Conservation (phyloP, 176 grass and related monocot species). For the Melocanna baccifera region DNA sequence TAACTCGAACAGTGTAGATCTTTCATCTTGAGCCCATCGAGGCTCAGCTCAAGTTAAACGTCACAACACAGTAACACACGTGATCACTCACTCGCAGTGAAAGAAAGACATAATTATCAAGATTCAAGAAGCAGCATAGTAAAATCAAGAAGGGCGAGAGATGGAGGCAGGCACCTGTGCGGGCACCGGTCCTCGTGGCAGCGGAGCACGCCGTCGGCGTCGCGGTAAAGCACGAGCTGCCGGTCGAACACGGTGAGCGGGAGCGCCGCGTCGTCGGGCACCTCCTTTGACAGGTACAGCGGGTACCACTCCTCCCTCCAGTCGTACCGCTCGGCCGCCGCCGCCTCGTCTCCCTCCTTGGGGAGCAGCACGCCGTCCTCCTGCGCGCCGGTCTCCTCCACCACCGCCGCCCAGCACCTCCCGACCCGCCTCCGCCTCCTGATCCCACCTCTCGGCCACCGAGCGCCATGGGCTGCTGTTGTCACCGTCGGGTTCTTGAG, state of each 20-base stretch:
- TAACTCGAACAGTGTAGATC: too few species aligned
- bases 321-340: constrained; percentile 42
- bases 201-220: constrained; percentile 57
- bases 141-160: background rate
- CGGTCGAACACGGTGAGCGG: constrained; percentile 86
- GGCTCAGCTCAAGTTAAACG: background rate
- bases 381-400: constrained; percentile 54
- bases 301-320: constrained; percentile 98
- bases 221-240: constrained; percentile 83
- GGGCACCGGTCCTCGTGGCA: constrained; percentile 92
- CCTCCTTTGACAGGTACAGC: constrained; percentile 70
- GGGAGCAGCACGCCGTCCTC: constrained; percentile 60
- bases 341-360: constrained; percentile 33
- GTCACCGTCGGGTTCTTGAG: background rate
- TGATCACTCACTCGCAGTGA: background rate
- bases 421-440: background rate
- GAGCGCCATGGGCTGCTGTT: background rate
- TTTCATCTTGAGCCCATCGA: too few species aligned
- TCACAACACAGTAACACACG: background rate
- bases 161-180: constrained; percentile 49
- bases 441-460: constrained; percentile 10
- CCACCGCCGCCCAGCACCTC: constrained; percentile 42
- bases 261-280: constrained; percentile 72
- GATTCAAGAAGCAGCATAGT: background rate
- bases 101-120: background rate